These are phyloP conservation scores for Macadamia integrifolia DNA, from an alignment of 164 flowering plant species.

Conservation along the genomic window DNA sequence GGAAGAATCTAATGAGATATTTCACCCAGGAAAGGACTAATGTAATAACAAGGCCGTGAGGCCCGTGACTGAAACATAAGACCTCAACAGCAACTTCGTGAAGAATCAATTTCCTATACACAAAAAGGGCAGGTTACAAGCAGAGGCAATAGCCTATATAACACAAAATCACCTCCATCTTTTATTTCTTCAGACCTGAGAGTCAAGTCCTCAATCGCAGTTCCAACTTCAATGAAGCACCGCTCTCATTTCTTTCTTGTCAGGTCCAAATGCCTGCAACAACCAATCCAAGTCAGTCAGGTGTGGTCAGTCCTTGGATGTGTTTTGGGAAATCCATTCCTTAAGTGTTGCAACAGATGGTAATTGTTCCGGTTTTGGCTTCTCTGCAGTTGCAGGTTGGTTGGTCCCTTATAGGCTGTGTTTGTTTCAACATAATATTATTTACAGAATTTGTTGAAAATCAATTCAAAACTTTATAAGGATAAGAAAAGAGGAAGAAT, in stretches of 20 bases:
- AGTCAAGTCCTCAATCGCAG: background rate
- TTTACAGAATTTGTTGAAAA: too few species aligned
- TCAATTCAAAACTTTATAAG: background rate
- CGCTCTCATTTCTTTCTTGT: slow-evolving; percentile 62
- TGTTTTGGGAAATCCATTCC: too few species aligned
- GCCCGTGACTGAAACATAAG: background rate
- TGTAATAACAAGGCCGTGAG: background rate
- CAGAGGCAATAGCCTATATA: background rate
- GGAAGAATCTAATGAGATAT: too few species aligned
- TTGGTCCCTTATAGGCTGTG: too few species aligned
- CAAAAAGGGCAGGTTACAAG: background rate
- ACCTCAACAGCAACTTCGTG: background rate
- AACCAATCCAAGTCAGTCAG: background rate
- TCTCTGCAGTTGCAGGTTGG: too few species aligned
- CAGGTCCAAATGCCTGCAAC: slow-evolving; percentile 72
- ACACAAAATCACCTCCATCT: background rate
- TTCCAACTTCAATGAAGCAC: slow-evolving; percentile 42
- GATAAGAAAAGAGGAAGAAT: background rate
- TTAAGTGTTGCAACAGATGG: too few species aligned
- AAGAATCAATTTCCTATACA: slow-evolving; percentile 1
- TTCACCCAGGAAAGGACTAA: too few species aligned
- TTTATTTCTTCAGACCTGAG: background rate
- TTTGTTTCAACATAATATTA: too few species aligned
- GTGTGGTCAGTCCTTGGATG: too few species aligned
- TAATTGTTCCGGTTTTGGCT: too few species aligned